Conservation (phyloP, 305 asterid species). For the Coffea humblotiana region DNA sequence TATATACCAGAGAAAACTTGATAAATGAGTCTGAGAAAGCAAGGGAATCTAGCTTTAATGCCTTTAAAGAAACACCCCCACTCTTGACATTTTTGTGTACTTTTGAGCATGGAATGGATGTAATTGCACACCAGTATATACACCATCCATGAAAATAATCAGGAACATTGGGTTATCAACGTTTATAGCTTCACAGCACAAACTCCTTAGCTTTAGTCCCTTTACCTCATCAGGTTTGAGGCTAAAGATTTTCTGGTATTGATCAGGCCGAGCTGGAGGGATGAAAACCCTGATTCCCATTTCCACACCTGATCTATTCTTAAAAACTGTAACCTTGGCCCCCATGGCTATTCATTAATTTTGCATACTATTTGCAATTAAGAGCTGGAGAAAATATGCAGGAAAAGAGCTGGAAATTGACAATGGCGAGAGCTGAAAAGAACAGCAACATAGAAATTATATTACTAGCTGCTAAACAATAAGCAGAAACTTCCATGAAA, state of each 20-base stretch:
- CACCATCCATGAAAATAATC: constrained; percentile 25
- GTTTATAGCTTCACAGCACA: constrained; percentile 9
- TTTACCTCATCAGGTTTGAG: constrained; percentile 20
- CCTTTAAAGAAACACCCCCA: constrained; percentile 23
- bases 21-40: constrained; percentile 15
- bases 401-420: background rate
- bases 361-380: background rate
- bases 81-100: constrained; percentile 32
- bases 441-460: background rate
- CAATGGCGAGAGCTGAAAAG: background rate
- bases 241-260: constrained; percentile 24
- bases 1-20: background rate
- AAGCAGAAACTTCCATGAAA: background rate
- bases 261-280: constrained; percentile 33
- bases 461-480: background rate
- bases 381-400: background rate
- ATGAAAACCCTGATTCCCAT: constrained; percentile 33
- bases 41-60: constrained; percentile 19
- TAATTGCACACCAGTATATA: constrained; percentile 18
- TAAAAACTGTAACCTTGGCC: constrained; percentile 19
- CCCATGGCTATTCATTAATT: constrained; percentile 21
- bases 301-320: constrained; percentile 20
- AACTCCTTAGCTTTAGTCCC: constrained; percentile 7
- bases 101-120: constrained; percentile 3
- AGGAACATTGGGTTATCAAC: background rate